Conservation (phyloP, 768 basidiomycete species). For the Kwoniella dendrophila region DNA sequence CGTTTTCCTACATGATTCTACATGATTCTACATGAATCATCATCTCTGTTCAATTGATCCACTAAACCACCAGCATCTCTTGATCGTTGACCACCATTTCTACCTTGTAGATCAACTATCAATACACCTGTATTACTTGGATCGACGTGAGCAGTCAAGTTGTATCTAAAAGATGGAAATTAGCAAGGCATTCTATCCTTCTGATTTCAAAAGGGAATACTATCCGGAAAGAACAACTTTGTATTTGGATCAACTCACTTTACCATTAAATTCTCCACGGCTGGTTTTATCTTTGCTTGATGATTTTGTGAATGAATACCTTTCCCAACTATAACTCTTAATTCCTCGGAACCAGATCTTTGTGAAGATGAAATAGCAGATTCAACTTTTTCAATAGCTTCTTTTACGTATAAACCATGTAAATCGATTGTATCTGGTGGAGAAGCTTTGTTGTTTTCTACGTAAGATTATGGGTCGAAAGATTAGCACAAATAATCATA, state of each 20-base stretch:
- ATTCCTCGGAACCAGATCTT: slow-evolving; percentile 64
- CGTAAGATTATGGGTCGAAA: neutral
- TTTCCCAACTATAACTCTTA: slow-evolving; percentile 87
- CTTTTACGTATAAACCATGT: slow-evolving; percentile 91
- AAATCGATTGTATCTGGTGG: slow-evolving; percentile 77
- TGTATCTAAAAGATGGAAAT: slow-evolving; percentile 62
- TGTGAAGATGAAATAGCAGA: slow-evolving; percentile 70
- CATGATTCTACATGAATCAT: slow-evolving; percentile 70
- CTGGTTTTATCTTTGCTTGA: slow-evolving; percentile 85
- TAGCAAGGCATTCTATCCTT: neutral
- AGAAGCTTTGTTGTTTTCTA: slow-evolving; percentile 66
- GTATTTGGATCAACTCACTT: slow-evolving; percentile 60
- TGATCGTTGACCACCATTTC: slow-evolving; percentile 50
- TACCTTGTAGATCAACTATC: slow-evolving; percentile 68
- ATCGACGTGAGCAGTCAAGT: slow-evolving; percentile 73
- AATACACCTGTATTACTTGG: slow-evolving; percentile 81
- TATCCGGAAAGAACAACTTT: neutral
- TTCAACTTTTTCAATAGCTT: slow-evolving; percentile 77
- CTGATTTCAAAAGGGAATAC: neutral
- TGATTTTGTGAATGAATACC: slow-evolving; percentile 79
- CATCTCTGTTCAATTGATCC: slow-evolving; percentile 61
- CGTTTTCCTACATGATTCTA: slow-evolving; percentile 50
- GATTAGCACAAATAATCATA: neutral
- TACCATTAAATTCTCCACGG: slow-evolving; percentile 80
- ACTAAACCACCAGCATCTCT: slow-evolving; percentile 65